These are phyloP conservation scores for Botrytis fabae DNA, from an alignment of 2,329 filamentous ascomycete genomes.

Conservation along the genomic window DNA sequence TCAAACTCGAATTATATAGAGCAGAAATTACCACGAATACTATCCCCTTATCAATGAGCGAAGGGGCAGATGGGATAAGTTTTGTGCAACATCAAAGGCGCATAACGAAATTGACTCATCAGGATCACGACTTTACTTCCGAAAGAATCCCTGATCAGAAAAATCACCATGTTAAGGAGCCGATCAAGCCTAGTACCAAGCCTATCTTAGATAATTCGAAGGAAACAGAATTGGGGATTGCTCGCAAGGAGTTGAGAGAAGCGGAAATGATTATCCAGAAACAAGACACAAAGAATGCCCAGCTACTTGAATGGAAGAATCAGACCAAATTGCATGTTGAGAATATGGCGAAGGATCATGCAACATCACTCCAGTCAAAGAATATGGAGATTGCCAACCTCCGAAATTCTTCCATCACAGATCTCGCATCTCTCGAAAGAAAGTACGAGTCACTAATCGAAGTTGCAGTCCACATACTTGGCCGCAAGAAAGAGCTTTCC, in stretches of 20 bases:
- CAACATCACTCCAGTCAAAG: not conserved
- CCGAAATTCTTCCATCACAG: not conserved
- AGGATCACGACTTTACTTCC: not conserved
- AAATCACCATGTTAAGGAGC: not conserved
- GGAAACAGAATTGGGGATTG: not conserved
- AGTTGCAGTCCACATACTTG: not conserved
- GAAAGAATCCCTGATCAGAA: not conserved
- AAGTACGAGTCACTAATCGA: not conserved
- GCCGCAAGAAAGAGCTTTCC: not conserved
- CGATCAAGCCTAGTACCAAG: accelerated
- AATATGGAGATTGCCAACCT: not conserved
- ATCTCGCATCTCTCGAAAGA: not conserved
- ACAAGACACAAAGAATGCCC: not conserved
- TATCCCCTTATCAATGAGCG: not conserved
- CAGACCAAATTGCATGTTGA: not conserved
- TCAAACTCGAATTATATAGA: not conserved
- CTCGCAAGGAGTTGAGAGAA: not conserved
- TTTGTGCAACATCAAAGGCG: not conserved
- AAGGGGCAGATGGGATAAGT: not conserved
- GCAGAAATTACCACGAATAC: not conserved
- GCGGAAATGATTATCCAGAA: not conserved
- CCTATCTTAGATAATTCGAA: not conserved
- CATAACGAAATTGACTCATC: not conserved
- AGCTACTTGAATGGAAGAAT: not conserved
- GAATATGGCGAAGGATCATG: not conserved